Base-by-base conservation (phyloP, 345 rosid genomes). In the Salix koriyanagi region DNA sequence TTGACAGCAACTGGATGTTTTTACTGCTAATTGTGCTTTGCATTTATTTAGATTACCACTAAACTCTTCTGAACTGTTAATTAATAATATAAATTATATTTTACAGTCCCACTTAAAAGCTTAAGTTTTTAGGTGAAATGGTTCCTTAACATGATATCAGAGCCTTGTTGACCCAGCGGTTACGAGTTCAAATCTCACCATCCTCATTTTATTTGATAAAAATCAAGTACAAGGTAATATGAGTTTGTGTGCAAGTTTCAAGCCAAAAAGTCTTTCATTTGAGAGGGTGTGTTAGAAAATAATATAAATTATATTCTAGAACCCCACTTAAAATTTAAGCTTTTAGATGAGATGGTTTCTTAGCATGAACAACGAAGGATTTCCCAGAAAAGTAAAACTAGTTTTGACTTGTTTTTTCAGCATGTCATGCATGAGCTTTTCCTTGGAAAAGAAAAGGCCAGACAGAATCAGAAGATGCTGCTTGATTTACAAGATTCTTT, bases 101-200 rank as follows among this genome's bases (percentile, higher is more conserved):
- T 0, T 30, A 30, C 0, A 3, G 32, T 0, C 32, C 32, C 7
- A 34, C 0, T 4, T 34, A 34, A 34, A 34, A 34, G 6, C 0
- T 34, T 34, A 34, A 5, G 37, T 34, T 34, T 34, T 5, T 34
- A 34, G 37, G 0, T 5, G 7, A 34, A 7, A 34, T 34, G 6
- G 0, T 0, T 34, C 1, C 0, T 34, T 34, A 34, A 34, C 5
- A 34, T 34, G 1, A 0, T 34, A 34, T 34, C 0, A 34, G 7
- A 34, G 7, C 5, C 1, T 34, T 34, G 1, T 34, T 34, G 7
- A 34, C 6, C 0, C 5, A 34, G 6, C 6, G 6, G 6, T 34
- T 7, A 34, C 37, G 37, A 5, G 6, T 34, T 34, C 7, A 34
- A 34, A 34, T 34, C 37, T 34, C 37, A 34, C 1, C 5, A 5